These are phyloP conservation scores for Aspergillus wentii DNA, from an alignment of 495 filamentous ascomycete species.

Conservation along the genomic window DNA sequence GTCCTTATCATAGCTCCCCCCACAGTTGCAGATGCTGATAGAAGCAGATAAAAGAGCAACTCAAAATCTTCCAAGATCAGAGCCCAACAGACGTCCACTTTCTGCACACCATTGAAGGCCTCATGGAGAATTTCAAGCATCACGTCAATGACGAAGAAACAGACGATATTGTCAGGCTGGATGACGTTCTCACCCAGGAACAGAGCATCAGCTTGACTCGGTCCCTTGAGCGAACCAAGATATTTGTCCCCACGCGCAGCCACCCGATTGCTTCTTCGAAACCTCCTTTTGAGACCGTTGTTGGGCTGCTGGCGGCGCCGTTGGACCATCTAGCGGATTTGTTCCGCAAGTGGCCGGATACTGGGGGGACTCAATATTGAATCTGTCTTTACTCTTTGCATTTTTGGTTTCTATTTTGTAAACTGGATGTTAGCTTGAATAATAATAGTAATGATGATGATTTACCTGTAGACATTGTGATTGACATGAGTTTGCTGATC, in stretches of 20 bases:
- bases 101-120: slow-evolving; percentile 40
- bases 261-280: slow-evolving; percentile 43
- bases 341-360: slow-evolving; percentile 27
- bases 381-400: too few species aligned
- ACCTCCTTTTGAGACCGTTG: slow-evolving; percentile 26
- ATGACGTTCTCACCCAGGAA: slow-evolving; percentile 32
- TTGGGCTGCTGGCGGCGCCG: slow-evolving; percentile 25
- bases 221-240: slow-evolving; percentile 56
- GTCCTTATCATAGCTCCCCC: not conserved
- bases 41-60: slow-evolving; percentile 54
- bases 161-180: slow-evolving; percentile 50
- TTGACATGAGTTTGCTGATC: too few species aligned
- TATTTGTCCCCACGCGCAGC: slow-evolving; percentile 53
- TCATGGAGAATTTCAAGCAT: slow-evolving; percentile 45
- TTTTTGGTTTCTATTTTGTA: too few species aligned
- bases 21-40: not conserved
- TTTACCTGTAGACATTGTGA: too few species aligned
- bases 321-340: slow-evolving; percentile 29
- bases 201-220: slow-evolving; percentile 39
- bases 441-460: too few species aligned
- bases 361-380: slow-evolving; percentile 6
- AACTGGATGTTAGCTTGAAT: too few species aligned
- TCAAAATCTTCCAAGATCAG: slow-evolving; percentile 59
- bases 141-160: slow-evolving; percentile 62
- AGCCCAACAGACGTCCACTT: slow-evolving; percentile 42